Base-by-base conservation (phyloP, 2,329 filamentous ascomycete genomes). In the Botrytis paeoniae region DNA sequence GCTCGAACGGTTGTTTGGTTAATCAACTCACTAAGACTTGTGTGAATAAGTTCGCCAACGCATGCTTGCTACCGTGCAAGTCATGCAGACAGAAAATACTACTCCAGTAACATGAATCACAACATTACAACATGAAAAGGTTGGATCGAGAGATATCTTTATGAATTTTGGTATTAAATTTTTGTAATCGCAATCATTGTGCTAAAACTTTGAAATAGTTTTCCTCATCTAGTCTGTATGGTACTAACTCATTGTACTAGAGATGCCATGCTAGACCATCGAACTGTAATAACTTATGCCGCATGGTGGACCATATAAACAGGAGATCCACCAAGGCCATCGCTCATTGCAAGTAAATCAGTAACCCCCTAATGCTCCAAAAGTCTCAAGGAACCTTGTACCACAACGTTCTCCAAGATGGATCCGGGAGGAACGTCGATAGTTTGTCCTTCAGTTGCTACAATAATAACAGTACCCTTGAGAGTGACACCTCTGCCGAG, bases 381-480 rank as follows among this genome's bases (percentile, higher is more conserved):
- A 78, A 91, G 84, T 81, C 89, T 88, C 89, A 99, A 89, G 84
- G 94, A 97, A 81, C 96, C 96, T 88, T 99, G 96, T 73, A 99
- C 96, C 69, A 99, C 96, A 22, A 98, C 96, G 85, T 99, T 99
- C 89, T 99, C 96, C 74, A 99, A 89, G 80, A 99, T 93, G 32
- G 95, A 98, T 82, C 96, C 96, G 32, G 96, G 95, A 70, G 96
- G 96, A 79, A 99, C 92, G 82, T 99, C 96, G 80, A 99, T 99
- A 76, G 96, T 99, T 87, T 93, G 95, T 78, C 95, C 95, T 85
- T 99, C 96, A 64, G 94, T 98, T 41, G 96, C 96, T 70, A 99
- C 96, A 78, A 99, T 99, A 82, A 99, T 99, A 83, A 99, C 96
- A 43, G 96, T 99, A 75, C 94, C 96, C 90, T 99, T 99, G 78